Evolutionary conservation across 2,329 filamentous ascomycete genomes (phyloP).

Genomic region (Pseudogymnoascus sp.): DNA sequence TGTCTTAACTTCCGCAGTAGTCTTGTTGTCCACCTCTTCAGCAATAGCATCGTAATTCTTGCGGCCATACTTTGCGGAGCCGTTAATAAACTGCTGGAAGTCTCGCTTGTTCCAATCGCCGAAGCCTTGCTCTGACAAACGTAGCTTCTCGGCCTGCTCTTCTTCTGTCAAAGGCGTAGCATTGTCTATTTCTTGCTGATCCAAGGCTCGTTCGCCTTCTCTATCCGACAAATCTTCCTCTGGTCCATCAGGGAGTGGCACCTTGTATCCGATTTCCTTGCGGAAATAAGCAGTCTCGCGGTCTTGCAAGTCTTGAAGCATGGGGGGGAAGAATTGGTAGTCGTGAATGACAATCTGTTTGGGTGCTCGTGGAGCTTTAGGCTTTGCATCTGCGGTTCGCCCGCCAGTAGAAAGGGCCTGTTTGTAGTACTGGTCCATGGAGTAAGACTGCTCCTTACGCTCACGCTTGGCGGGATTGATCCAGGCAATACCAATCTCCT

Average conservation of each 20-base stretch:
- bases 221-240: conserved; percentile 82
- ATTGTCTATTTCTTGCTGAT: conserved; percentile 90
- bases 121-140: conserved; percentile 77
- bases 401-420: conserved; percentile 77
- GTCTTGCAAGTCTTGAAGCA: conserved; percentile 83
- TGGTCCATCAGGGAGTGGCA: conserved; percentile 77
- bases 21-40: conserved; percentile 86
- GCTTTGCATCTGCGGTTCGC: conserved; percentile 75
- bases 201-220: conserved; percentile 77
- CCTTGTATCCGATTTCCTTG: conserved; percentile 94
- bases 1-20: conserved; percentile 71
- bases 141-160: conserved; percentile 80
- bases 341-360: conserved; percentile 90
- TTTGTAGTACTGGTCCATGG: conserved; percentile 97
- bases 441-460: conserved; percentile 95
- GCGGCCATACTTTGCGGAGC: conserved; percentile 85
- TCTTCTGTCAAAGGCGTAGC: conserved; percentile 82
- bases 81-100: conserved; percentile 97
- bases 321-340: conserved; percentile 90
- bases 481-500: conserved; percentile 89
- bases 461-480: conserved; percentile 98
- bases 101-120: conserved; percentile 93
- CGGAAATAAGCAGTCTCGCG: conserved; percentile 93
- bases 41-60: conserved; percentile 79
- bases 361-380: conserved; percentile 89